Base-by-base conservation (phyloP, 306 rosid species). In the Castanea crenata region DNA sequence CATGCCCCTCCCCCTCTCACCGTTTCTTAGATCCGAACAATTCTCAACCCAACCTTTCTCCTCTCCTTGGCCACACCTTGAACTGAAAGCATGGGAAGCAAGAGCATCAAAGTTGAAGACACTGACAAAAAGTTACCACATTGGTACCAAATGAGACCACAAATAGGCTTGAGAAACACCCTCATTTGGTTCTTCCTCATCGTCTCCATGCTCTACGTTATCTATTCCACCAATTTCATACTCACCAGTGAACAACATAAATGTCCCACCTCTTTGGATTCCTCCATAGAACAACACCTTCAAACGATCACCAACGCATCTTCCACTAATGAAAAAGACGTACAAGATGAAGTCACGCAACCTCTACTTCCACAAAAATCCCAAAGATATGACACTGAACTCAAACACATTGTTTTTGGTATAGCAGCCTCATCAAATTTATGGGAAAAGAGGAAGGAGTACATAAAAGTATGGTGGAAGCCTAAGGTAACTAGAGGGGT, bases 391-490 rank as follows among this genome's bases (percentile, higher is more conserved):
- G 89, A 87, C 41, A 92, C 97, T 0, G 77, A 82, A 55, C 78
- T 93, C 5, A 90, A 91, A 46, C 97, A 93, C 87, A 74, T 93
- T 7, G 93, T 91, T 65, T 95, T 95, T 67, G 96, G 94, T 16
- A 95, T 95, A 20, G 99, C 98, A 0, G 97, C 89, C 10, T 95
- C 98, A 12, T 88, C 99, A 3, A 88, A 71, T 58, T 38, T 95
- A 68, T 91, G 98, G 97, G 76, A 81, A 13, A 69, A 73, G 23
- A 84, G 98, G 77, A 92, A 92, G 77, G 97, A 95, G 51, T 91
- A 91, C 82, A 95, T 95, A 18, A 95, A 91, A 78, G 74, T 78
- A 38, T 92, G 99, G 98, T 91, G 99, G 99, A 88, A 87, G 81
- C 96, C 98, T 10, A 83, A 84, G 31, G 59, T 88, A 83, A 92